Base-by-base conservation (phyloP, 345 rosid species). In the Populus pruinosa region DNA sequence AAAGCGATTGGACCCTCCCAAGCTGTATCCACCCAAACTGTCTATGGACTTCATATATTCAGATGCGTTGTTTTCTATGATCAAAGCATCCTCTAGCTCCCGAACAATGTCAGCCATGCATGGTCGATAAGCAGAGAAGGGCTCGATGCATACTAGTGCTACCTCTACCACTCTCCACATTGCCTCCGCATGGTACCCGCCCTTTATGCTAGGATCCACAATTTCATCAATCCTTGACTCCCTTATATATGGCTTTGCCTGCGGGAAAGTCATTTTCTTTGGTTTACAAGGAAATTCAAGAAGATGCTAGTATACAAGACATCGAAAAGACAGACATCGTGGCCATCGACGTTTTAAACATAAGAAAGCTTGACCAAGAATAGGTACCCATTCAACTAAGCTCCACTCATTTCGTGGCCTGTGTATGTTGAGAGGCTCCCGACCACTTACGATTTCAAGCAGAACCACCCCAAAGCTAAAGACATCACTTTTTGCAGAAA, bases 161-260 rank as follows among this genome's bases (percentile, higher is more conserved):
- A 87, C 91, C 86, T 89, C 94, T 18, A 91, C 91, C 71, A 89
- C 92, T 76, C 91, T 87, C 92, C 94, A 91, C 90, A 91, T 85
- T 31, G 92, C 94, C 87, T 89, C 95, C 23, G 88, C 89, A 43
- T 89, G 95, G 85, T 89, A 91, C 77, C 82, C 86, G 36, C 90
- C 94, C 71, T 89, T 91, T 64, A 86, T 81, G 85, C 69, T 83
- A 14, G 89, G 95, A 76, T 91, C 93, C 67, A 91, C 93, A 33
- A 89, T 88, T 81, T 91, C 95, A 35, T 91, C 92, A 20, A 89
- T 91, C 89, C 77, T 87, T 66, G 91, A 89, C 43, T 88, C 95
- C 72, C 93, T 88, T 78, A 88, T 87, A 27, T 73, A 85, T 20
- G 87, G 85, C 73, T 91, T 91, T 17, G 93, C 95, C 95, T 89